Evolutionary conservation across 2,329 filamentous ascomycete genomes (phyloP).

Genomic region (Byssochlamys sp.): DNA sequence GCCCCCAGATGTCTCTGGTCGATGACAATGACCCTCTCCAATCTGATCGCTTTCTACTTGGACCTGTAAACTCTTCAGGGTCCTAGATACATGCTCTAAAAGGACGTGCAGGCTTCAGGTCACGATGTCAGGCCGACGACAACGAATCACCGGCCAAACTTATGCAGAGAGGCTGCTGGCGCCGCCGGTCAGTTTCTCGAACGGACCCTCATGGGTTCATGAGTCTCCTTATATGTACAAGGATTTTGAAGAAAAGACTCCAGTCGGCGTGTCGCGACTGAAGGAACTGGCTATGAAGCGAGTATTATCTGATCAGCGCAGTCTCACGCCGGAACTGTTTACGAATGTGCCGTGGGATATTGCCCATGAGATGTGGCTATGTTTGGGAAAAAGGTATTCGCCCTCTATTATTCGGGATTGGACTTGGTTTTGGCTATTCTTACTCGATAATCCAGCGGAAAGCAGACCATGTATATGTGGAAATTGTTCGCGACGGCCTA

Average conservation of each 20-base stretch:
- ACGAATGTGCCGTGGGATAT: conserved; percentile 30
- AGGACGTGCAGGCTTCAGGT: not conserved
- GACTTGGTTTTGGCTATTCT: conserved; percentile 1
- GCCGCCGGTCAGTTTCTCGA: conserved; percentile 3
- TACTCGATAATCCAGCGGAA: conserved; percentile 15
- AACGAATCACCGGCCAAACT: conserved; percentile 11
- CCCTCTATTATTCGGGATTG: not conserved
- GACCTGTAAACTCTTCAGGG: not conserved
- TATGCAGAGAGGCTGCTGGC: conserved; percentile 9
- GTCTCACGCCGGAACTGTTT: conserved; percentile 26
- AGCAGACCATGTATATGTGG: conserved; percentile 35
- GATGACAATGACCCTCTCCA: not conserved
- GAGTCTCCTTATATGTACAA: conserved; percentile 27
- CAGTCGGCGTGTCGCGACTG: conserved; percentile 21
- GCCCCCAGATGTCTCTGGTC: not conserved
- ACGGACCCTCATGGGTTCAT: conserved; percentile 28
- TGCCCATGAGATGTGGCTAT: conserved; percentile 32
- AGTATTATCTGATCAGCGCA: conserved; percentile 27
- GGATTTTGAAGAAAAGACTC: conserved; percentile 16
- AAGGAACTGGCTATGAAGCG: conserved; percentile 26
- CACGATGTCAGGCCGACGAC: conserved; percentile 3
- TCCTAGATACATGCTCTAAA: conserved; percentile 27
- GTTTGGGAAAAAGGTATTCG: conserved; percentile 25
- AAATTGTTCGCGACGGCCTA: conserved; percentile 32
- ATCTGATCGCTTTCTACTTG: not conserved